phyloP scores from a whole-genome alignment of 2,329 filamentous ascomycete species.

The Trichoderma pleuroti region DNA sequence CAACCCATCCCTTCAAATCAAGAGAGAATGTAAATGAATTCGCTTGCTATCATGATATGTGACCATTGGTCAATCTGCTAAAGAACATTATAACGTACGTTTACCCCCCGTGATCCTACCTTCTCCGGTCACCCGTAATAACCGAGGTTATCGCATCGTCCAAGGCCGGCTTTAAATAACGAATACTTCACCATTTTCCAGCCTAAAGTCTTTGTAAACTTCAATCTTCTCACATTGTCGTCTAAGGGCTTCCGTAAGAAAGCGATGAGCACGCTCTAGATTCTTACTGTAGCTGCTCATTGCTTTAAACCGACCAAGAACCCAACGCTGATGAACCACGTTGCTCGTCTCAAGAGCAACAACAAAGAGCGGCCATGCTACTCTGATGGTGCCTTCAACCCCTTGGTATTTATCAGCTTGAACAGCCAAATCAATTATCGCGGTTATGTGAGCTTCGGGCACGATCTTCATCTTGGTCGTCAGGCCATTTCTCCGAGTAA shows the following conservation, averaged over 20 bases:
- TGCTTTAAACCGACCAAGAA: constrained; percentile 30
- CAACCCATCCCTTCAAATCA: not conserved
- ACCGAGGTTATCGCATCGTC: not conserved
- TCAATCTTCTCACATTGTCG: constrained; percentile 20
- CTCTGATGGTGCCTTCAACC: constrained; percentile 30
- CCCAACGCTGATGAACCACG: constrained; percentile 33
- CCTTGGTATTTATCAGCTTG: constrained; percentile 34
- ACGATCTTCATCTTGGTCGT: constrained; percentile 12
- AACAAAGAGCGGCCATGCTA: constrained; percentile 36
- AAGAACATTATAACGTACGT: not conserved
- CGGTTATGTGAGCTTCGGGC: constrained; percentile 28
- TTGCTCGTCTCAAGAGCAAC: constrained; percentile 35
- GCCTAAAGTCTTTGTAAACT: not conserved
- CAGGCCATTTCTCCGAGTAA: constrained; percentile 17
- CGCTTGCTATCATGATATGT: not conserved
- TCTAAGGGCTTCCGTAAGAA: constrained; percentile 27
- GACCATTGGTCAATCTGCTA: not conserved
- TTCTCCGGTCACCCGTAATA: not conserved
- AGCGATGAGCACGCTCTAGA: constrained; percentile 30
- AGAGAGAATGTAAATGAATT: not conserved
- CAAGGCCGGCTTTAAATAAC: not conserved
- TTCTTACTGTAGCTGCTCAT: constrained; percentile 33
- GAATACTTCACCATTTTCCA: not conserved
- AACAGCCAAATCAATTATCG: constrained; percentile 34
- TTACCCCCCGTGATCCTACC: not conserved